Base-by-base conservation (phyloP, 257 asterid genomes). In the Petunia secreta region DNA sequence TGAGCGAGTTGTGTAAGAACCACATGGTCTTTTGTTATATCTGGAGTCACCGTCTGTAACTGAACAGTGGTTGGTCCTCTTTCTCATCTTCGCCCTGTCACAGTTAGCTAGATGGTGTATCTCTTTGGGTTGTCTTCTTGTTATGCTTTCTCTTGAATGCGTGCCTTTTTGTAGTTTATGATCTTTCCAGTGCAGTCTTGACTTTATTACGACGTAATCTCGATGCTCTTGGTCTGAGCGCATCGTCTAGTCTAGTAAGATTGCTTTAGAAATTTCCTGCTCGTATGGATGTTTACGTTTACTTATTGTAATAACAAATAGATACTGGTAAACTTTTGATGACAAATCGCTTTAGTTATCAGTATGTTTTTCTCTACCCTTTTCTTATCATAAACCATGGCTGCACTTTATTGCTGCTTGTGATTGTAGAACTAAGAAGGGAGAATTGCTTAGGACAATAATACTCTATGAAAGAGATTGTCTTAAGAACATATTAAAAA, bases 41-140 rank as follows among this genome's bases (percentile, higher is more conserved):
- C 75, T 16, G 55, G n/a, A 43, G 57, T 68, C 75, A 43, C 46
- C 59, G 46, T 69, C 77, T 69, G 11, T 69, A 69, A 10, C 77
- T 46, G 41, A 71, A 71, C 48, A 16, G 43, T 71, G 44, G 43
- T 71, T 25, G 57, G 40, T 71, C 77, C 59, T 46, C 59, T 25
- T 10, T 48, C 4, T 4, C 43, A 46, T 52, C 41, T 69, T 46
- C 34, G 46, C 43, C 38, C 48, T 69, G 15, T 48, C 1, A 38
- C 14, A 46, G 43, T 69, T 69, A 2, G 10, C 59, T 69, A 69
- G 77, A 46, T 69, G 59, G 9, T 69, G 77, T 25, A 34, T 44
- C 41, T 69, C 43, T 11, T 46, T 14, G 25, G 25, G 16, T 69
- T 25, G 41, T 25, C 1, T 7, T 25, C 41, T 46, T 46, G 16